A percentile compares a stretch with the other conserved stretches of the same genome.
These are phyloP conservation scores for Alternaria sp. DNA, from an alignment of 2,329 filamentous ascomycete genomes.

Conservation along the genomic window DNA sequence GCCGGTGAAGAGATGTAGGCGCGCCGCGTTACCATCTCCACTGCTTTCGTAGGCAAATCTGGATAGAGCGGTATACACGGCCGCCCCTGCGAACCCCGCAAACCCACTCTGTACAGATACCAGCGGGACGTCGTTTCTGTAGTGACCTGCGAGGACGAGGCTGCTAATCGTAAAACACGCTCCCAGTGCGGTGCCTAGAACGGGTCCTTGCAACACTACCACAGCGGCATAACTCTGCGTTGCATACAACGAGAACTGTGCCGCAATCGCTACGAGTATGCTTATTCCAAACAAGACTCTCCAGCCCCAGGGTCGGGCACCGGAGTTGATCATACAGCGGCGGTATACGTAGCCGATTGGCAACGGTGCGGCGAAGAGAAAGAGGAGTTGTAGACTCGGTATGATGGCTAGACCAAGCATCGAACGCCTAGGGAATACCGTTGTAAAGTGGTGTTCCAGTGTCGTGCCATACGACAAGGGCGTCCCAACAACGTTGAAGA, in stretches of 20 bases:
- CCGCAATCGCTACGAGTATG: background rate
- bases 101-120: slow-evolving; percentile 42
- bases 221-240: background rate
- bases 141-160: slow-evolving; percentile 27
- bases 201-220: slow-evolving; percentile 17
- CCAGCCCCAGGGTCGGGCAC: background rate
- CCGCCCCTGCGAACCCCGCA: slow-evolving; percentile 20
- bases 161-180: slow-evolving; percentile 16
- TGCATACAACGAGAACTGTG: background rate
- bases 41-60: background rate
- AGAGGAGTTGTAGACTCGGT: slow-evolving; percentile 18
- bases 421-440: background rate
- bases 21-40: background rate
- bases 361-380: slow-evolving; percentile 13
- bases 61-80: slow-evolving; percentile 16
- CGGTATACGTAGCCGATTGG: slow-evolving; percentile 9
- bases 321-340: background rate
- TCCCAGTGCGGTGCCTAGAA: slow-evolving; percentile 24
- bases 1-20: background rate
- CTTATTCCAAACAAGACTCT: background rate
- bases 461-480: slow-evolving; percentile 31
- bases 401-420: slow-evolving; percentile 16
- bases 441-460: slow-evolving; percentile 33
- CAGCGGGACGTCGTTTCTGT: slow-evolving; percentile 33
- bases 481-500: slow-evolving; percentile 33